phyloP scores from a whole-genome alignment of 2,329 filamentous ascomycete genomes.

The Didymella glomerata region DNA sequence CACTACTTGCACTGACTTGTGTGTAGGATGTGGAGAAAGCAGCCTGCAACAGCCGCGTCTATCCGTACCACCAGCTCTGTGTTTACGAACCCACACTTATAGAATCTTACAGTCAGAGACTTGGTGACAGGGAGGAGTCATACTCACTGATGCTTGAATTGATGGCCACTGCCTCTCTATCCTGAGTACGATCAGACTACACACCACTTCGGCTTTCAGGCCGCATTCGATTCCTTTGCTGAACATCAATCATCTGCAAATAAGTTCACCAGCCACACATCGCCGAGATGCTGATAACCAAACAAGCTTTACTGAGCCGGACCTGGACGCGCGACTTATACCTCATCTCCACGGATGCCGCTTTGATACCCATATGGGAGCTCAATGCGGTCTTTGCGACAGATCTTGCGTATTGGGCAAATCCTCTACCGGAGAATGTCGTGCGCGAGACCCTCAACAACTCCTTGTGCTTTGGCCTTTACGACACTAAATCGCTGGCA shows the following conservation, averaged over 20 bases:
- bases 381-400: not conserved
- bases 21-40: not conserved
- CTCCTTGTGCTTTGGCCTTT: not conserved
- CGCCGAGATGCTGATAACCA: not conserved
- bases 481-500: not conserved
- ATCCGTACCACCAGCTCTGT: not conserved
- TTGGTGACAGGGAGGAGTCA: not conserved
- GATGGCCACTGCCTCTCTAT: not conserved
- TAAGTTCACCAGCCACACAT: not conserved
- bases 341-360: not conserved
- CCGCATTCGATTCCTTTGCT: not conserved
- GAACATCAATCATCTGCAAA: not conserved
- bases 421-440: not conserved
- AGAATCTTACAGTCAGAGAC: not conserved
- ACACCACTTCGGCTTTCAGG: not conserved
- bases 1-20: not conserved
- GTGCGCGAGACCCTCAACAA: not conserved
- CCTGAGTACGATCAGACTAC: not conserved
- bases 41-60: not conserved
- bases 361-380: not conserved
- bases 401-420: not conserved
- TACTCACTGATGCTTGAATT: not conserved
- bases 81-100: not conserved
- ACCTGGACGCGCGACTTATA: not conserved
- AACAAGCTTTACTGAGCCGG: not conserved